These are phyloP conservation scores for Leccinum imitatum DNA, from an alignment of 768 basidiomycete species.

Conservation along the genomic window DNA sequence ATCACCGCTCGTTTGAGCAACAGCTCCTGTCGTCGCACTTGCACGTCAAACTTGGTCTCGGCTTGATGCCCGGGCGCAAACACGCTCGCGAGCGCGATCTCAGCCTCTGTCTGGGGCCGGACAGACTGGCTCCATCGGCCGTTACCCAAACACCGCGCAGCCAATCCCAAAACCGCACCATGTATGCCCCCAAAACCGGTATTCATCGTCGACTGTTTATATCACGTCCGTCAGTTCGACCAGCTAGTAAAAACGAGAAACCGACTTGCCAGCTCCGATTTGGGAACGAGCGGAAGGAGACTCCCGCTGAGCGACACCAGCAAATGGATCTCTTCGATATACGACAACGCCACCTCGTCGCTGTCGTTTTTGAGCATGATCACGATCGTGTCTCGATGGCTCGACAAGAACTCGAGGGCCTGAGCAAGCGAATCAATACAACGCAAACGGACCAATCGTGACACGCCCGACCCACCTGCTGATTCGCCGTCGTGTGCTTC, in stretches of 20 bases:
- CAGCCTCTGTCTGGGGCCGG: constrained; percentile 63
- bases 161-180: constrained; percentile 69
- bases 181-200: constrained; percentile 88
- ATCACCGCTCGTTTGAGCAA: constrained; percentile 61
- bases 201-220: constrained; percentile 47
- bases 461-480: constrained; percentile 51
- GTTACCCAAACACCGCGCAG: constrained; percentile 66
- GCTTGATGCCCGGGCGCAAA: constrained; percentile 55
- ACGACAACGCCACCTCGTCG: constrained; percentile 57
- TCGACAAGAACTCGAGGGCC: constrained; percentile 71
- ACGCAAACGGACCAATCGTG: too few species aligned
- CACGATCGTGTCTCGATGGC: constrained; percentile 80
- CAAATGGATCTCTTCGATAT: constrained; percentile 78
- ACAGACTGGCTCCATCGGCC: constrained; percentile 58
- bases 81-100: constrained; percentile 53
- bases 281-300: constrained; percentile 70
- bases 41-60: constrained; percentile 58
- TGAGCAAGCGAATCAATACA: background rate
- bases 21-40: constrained; percentile 53
- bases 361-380: constrained; percentile 78
- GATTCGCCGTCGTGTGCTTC: constrained; percentile 62
- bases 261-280: constrained; percentile 70
- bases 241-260: background rate
- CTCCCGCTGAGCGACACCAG: constrained; percentile 69
- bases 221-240: background rate